Evolutionary conservation across 768 basidiomycete species (phyloP), one percentile per base, ranked within the genome.

Genomic region (Serendipita indica): DNA sequence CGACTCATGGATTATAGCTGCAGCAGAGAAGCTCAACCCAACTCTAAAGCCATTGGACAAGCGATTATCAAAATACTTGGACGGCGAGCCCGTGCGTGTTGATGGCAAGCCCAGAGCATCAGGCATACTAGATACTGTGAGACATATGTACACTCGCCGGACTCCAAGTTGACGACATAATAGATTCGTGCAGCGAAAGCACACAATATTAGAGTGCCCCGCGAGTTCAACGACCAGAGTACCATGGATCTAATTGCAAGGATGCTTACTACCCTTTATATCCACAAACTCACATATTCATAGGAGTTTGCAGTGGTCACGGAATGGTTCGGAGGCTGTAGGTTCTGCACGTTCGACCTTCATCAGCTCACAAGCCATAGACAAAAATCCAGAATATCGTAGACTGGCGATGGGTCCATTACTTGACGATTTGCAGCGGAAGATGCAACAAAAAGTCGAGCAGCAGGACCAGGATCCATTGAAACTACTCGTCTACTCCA

Each of bases 321-420:
- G 49, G 87, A 91, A 67, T 89, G 87, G 86, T 90, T 84, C 66
- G 74, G 78, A 72, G 79, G 83, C 60, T 70, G 59, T 60, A 61
- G 41, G 43, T 52, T 39, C 22, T 14, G 5, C 33, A 22, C 7
- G 13, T 22, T 14, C 7, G 14, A 6, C 32, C 45, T 27, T 20
- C 30, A 6, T 37, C 33, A 7, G 13, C 39, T 39, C 60, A 57
- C 64, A 60, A 54, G n/a, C n/a, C 37, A 25, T 68, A 84, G 86
- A 88, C 68, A 79, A 79, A 67, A 79, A 79, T 0, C 81, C 83
- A 64, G 86, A 88, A 72, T 83, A 86, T 58, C 77, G 83, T 1
- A 75, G 80, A 35, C 71, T 91, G 3, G 86, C 84, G 0, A 83
- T 89, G 83, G 89, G 88, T 1, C 80, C 78, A 7, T 73, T 89